Evolutionary conservation across 805 yeast species (phyloP), one percentile per base, ranked within the genome.

Genomic region (Lachancea mirantina): DNA sequence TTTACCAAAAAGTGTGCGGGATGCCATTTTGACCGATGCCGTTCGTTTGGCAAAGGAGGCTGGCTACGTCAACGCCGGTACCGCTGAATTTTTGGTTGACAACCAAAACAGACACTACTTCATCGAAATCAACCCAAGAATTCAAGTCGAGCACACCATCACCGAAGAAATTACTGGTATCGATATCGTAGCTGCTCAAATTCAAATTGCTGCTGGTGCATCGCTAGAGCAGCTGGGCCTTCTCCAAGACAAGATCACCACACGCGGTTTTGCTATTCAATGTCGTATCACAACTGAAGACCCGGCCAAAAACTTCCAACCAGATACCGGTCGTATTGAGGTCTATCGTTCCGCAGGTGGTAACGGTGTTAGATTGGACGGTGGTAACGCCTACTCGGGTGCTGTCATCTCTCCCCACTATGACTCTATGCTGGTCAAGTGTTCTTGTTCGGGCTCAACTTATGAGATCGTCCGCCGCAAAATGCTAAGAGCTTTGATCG

Each of bases 221-320:
- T 74, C 94, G 3, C 71, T 92, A 50, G 80, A 76, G 48, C 95
- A 92, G 58, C 70, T 92, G 50, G 97, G 97, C 13, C 70, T 92
- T 42, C 68, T 88, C 47, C 98, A 92, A 67, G 96, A 89, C 62
- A 81, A 82, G 57, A 85, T 92, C 65, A 83, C 96, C 37, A 80
- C 95, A 30, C 76, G 97, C 56, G 99, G 99, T 14, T 89, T 88
- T 57, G 97, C 98, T 23, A 92, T 92, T 49, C 98, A 92, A 69
- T 89, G 98, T 70, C 87, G 98, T 71, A 92, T 92, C 67, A 89
- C 97, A 38, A 89, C 98, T 32, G 98, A 92, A 64, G 98, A 89
- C 59, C 97, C 98, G 8, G 58, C 94, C 32, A 88, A 88, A 67
- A 84, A 82, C 57, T 89, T 89, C 78, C 96, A 84, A 65, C 98